A percentile compares a stretch with the other conserved stretches of the same genome.
Conservation (phyloP, 495 filamentous ascomycete species). For the Haplographium delicatum region DNA sequence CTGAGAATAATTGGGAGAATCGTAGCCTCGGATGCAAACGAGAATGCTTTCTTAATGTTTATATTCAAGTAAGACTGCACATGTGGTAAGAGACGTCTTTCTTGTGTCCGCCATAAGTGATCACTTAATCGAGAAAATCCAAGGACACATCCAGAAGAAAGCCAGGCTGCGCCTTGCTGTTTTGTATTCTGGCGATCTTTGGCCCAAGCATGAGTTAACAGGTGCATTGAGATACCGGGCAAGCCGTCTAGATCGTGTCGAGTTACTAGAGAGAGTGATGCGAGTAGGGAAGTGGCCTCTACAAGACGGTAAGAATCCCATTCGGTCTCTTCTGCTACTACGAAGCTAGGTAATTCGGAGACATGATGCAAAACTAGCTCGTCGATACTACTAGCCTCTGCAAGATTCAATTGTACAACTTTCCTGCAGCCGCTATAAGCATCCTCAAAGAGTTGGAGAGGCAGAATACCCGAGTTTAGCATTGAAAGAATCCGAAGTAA, state of each 20-base stretch:
- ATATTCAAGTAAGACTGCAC: conserved; percentile 23
- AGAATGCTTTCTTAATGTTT: conserved; percentile 11
- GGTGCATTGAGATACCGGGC: conserved; percentile 21
- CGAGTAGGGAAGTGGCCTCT: conserved; percentile 24
- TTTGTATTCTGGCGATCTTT: conserved; percentile 16
- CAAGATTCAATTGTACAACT: background rate
- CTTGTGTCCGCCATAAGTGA: conserved; percentile 14
- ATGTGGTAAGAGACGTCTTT: conserved; percentile 24
- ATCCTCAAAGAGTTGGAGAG: conserved; percentile 29
- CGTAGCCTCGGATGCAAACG: conserved; percentile 8
- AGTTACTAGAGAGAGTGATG: conserved; percentile 23
- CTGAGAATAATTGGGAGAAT: conserved; percentile 21
- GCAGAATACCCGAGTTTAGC: conserved; percentile 30
- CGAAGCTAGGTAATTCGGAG: conserved; percentile 23
- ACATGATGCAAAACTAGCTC: conserved; percentile 19
- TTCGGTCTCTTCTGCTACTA: conserved; percentile 11
- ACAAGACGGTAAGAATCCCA: conserved; percentile 27
- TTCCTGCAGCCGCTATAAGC: conserved; percentile 18
- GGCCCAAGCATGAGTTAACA: conserved; percentile 19
- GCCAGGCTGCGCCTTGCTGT: conserved; percentile 17
- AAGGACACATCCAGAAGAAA: conserved; percentile 20
- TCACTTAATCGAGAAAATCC: conserved; percentile 16
- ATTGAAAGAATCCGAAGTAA: conserved; percentile 38
- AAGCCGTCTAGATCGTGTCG: conserved; percentile 12
- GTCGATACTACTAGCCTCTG: conserved; percentile 6